Conservation (phyloP, 768 basidiomycete species). For the Gelatoporia subvermispora region DNA sequence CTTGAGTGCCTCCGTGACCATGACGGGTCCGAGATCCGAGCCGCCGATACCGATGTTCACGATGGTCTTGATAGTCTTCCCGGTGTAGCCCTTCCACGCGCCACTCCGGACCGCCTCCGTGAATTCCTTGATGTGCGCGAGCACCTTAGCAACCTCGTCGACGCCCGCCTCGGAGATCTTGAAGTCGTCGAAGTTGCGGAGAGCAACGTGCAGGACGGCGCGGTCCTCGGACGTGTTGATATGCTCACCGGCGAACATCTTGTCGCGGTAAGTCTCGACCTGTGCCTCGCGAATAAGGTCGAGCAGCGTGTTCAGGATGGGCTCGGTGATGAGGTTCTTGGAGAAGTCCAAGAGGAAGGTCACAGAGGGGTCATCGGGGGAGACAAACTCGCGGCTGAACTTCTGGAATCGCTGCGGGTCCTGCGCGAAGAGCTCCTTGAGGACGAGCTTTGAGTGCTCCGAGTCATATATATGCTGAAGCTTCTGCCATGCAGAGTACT, state of each 20-base stretch:
- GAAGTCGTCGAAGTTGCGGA: constrained; percentile 77
- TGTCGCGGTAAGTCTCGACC: constrained; percentile 80
- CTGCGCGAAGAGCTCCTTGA: constrained; percentile 89
- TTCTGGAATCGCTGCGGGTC: constrained; percentile 85
- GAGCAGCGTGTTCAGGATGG: constrained; percentile 75
- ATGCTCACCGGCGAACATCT: constrained; percentile 93
- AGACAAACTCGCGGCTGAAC: constrained; percentile 75
- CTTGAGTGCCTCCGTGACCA: constrained; percentile 98
- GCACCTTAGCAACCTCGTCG: constrained; percentile 75
- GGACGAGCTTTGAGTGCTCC: constrained; percentile 66
- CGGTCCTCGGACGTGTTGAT: constrained; percentile 99
- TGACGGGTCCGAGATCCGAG: constrained; percentile 95
- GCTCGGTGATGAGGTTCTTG: constrained; percentile 90
- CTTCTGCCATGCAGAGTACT: constrained; percentile 87
- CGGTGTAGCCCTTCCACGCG: constrained; percentile 95
- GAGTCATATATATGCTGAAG: constrained; percentile 80
- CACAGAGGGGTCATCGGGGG: constrained; percentile 58
- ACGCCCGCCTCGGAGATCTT: constrained; percentile 77
- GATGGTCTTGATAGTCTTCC: constrained; percentile 88
- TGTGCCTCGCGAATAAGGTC: constrained; percentile 79
- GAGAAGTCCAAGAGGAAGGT: constrained; percentile 94
- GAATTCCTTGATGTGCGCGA: constrained; percentile 90
- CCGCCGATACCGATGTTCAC: constrained; percentile 99
- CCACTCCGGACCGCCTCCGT: constrained; percentile 80
- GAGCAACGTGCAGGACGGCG: constrained; percentile 91